These are phyloP conservation scores for Auricularia sp. DNA, from an alignment of 768 basidiomycete species.

Conservation along the genomic window DNA sequence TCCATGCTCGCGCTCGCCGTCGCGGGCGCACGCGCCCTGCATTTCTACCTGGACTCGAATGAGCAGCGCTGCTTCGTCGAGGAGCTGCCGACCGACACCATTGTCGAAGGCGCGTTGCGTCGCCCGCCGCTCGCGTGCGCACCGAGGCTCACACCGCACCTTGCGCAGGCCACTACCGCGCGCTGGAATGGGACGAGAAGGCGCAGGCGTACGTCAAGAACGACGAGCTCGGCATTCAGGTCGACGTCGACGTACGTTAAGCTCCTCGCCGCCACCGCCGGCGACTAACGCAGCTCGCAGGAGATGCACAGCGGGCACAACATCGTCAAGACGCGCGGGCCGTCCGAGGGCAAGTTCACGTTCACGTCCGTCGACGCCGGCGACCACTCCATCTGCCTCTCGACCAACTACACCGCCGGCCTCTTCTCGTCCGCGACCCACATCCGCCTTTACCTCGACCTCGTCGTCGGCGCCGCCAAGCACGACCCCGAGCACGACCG, in stretches of 20 bases:
- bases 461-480: constrained; percentile 82
- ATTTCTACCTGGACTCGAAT: constrained; percentile 93
- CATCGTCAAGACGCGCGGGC: constrained; percentile 85
- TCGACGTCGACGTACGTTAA: constrained; percentile 73
- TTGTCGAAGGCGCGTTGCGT: constrained; percentile 66
- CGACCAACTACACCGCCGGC: constrained; percentile 75
- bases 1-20: constrained; percentile 29
- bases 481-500: constrained; percentile 82
- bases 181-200: constrained; percentile 81
- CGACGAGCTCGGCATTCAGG: constrained; percentile 73
- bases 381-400: constrained; percentile 94
- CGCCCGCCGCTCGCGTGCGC: constrained; percentile 1
- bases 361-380: constrained; percentile 96
- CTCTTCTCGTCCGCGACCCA: constrained; percentile 75
- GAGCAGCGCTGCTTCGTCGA: constrained; percentile 94
- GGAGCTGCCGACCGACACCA: constrained; percentile 90
- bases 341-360: constrained; percentile 84
- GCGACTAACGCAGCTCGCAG: constrained; percentile 30
- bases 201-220: constrained; percentile 59
- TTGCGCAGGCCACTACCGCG: constrained; percentile 74
- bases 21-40: constrained; percentile 59
- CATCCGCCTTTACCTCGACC: constrained; percentile 89
- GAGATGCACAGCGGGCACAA: constrained; percentile 74
- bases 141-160: constrained; percentile 1
- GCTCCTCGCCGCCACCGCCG: not conserved